Conservation (phyloP, 2,329 filamentous ascomycete genomes). For the Chaetothyriales sp. region DNA sequence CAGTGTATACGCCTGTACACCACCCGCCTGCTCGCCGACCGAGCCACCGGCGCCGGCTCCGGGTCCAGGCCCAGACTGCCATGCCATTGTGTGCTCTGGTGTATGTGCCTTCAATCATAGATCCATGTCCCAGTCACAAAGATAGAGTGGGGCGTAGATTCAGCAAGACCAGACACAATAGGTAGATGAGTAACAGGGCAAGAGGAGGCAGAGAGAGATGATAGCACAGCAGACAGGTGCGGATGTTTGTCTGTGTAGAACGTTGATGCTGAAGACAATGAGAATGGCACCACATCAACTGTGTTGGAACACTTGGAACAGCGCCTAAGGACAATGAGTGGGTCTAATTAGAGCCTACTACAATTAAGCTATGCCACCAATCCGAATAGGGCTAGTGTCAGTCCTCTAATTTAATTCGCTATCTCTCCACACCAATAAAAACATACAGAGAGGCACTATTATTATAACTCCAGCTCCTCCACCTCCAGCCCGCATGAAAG, state of each 20-base stretch:
- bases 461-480: slow-evolving; percentile 48
- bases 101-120: slow-evolving; percentile 10
- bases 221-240: neutral
- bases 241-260: neutral
- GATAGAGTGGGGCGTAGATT: neutral
- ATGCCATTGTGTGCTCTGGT: slow-evolving; percentile 17
- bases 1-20: slow-evolving; percentile 18
- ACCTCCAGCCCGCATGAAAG: slow-evolving; percentile 53
- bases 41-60: slow-evolving; percentile 11
- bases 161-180: neutral
- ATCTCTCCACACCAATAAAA: neutral
- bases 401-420: neutral
- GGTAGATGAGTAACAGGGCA: neutral
- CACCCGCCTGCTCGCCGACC: slow-evolving; percentile 11
- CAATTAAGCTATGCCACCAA: too few species aligned
- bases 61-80: slow-evolving; percentile 13
- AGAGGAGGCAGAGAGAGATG: neutral
- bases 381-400: slow-evolving; percentile 1
- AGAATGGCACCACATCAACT: neutral
- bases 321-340: neutral
- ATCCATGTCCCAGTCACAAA: slow-evolving; percentile 8
- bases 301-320: neutral
- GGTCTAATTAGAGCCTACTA: neutral
- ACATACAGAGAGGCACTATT: too few species aligned
- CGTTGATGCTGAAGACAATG: neutral